Evolutionary conservation across 345 rosid species (phyloP).

Genomic region (Raphanus sativus): DNA sequence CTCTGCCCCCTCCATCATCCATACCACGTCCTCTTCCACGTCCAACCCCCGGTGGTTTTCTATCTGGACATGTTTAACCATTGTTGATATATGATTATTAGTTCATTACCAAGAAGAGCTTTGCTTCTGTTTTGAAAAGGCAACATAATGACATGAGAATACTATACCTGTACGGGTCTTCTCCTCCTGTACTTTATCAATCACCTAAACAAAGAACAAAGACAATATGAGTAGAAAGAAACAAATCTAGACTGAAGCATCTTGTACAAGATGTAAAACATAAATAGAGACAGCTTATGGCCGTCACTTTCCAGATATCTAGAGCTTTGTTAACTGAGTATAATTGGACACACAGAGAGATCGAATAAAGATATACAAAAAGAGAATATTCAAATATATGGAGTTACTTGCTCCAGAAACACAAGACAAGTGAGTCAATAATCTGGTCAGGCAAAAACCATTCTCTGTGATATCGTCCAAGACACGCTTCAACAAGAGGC

Average conservation of each 20-base stretch:
- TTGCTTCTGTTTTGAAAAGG: neutral
- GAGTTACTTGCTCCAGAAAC: neutral
- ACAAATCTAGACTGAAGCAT: neutral
- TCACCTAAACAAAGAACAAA: slow-evolving; percentile 28
- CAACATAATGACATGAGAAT: neutral
- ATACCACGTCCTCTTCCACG: slow-evolving; percentile 41
- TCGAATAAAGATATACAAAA: neutral
- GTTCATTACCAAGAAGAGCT: neutral
- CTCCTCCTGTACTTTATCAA: slow-evolving; percentile 42
- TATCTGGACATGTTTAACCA: slow-evolving; percentile 30
- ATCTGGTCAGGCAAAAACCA: slow-evolving; percentile 43
- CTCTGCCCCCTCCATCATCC: slow-evolving; percentile 41
- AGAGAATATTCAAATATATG: neutral
- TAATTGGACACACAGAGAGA: neutral
- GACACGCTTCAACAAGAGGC: slow-evolving; percentile 37
- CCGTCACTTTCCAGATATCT: neutral
- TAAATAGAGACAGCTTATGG: neutral
- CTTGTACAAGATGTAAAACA: neutral
- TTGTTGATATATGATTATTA: neutral
- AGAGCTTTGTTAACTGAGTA: neutral
- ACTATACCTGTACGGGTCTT: slow-evolving; percentile 38
- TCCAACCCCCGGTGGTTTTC: slow-evolving; percentile 43
- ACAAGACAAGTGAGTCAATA: neutral
- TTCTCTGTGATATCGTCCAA: slow-evolving; percentile 39
- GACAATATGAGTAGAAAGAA: neutral